Conservation (phyloP, 176 grass and related monocot genomes). For the Avena eriantha region DNA sequence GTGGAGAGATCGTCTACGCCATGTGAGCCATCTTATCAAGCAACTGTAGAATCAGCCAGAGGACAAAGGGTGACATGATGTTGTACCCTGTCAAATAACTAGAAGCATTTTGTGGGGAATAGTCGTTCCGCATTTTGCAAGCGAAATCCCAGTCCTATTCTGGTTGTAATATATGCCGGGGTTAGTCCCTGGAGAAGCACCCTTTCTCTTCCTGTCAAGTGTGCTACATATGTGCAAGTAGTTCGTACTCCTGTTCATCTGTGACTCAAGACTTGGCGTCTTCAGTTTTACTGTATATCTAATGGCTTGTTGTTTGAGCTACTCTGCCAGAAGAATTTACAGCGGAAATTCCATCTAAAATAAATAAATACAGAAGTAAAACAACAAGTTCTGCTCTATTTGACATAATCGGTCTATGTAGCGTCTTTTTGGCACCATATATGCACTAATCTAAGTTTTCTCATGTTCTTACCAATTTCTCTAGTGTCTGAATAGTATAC, state of each 20-base stretch:
- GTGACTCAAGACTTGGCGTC: background rate
- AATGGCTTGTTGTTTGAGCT: background rate
- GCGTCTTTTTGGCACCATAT: background rate
- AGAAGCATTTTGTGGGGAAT: slow-evolving; percentile 46
- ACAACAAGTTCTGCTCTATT: background rate
- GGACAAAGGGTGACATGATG: slow-evolving; percentile 43
- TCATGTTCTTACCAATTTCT: background rate
- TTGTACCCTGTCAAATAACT: slow-evolving; percentile 43
- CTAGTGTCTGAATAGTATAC: background rate
- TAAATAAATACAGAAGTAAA: slow-evolving; percentile 18
- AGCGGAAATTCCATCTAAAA: background rate
- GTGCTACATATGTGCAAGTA: slow-evolving; percentile 30
- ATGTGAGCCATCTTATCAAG: slow-evolving; percentile 47
- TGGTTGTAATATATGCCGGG: slow-evolving; percentile 40
- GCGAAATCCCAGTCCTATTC: slow-evolving; percentile 1
- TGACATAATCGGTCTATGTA: background rate
- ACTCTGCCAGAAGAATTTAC: background rate
- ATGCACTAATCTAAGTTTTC: background rate
- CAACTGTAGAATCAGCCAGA: slow-evolving; percentile 16
- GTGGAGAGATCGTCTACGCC: slow-evolving; percentile 77
- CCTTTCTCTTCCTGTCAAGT: background rate
- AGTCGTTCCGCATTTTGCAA: slow-evolving; percentile 36
- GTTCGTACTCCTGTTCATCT: slow-evolving; percentile 32
- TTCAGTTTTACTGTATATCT: slow-evolving; percentile 22
- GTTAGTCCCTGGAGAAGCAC: slow-evolving; percentile 24